Percentiles rank a stretch among this genome's conserved stretches.
Evolutionary conservation across 768 basidiomycete species (phyloP).

Genomic region (Piloderma croceum): DNA sequence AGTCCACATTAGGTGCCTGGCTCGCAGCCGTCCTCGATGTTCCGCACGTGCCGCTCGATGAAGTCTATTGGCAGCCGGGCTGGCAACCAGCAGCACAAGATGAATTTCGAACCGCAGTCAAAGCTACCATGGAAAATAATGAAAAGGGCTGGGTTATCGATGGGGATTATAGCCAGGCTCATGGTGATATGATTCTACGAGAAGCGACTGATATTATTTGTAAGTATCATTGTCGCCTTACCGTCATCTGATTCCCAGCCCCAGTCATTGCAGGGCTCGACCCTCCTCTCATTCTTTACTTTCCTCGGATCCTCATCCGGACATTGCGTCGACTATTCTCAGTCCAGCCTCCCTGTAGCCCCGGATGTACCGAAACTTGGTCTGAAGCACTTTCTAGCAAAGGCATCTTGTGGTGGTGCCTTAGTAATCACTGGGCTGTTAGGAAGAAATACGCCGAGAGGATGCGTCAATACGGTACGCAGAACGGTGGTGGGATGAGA

Average conservation of each 20-base stretch:
- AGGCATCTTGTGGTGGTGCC: conserved; percentile 49
- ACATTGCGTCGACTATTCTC: conserved; percentile 45
- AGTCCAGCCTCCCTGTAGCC: conserved; percentile 35
- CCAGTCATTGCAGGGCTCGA: conserved; percentile 49
- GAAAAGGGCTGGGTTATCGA: conserved; percentile 50
- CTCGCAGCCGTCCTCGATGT: conserved; percentile 41
- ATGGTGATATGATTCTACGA: conserved; percentile 31
- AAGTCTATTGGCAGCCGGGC: conserved; percentile 43
- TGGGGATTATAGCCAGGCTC: conserved; percentile 34
- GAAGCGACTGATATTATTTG: conserved; percentile 50
- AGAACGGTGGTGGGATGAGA: no score
- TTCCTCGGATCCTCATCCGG: conserved; percentile 51
- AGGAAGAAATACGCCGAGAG: conserved; percentile 22
- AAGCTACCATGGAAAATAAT: conserved; percentile 20
- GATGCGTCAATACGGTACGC: no score
- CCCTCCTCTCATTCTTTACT: conserved; percentile 54
- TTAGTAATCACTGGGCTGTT: conserved; percentile 34
- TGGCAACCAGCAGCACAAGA: conserved; percentile 33
- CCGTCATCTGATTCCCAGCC: not conserved
- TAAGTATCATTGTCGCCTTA: conserved; percentile 22
- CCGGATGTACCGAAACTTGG: conserved; percentile 43
- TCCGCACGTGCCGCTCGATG: conserved; percentile 44
- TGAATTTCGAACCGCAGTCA: conserved; percentile 28
- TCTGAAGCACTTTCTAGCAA: conserved; percentile 39
- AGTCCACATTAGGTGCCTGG: conserved; percentile 45